Evolutionary conservation across 768 basidiomycete genomes (phyloP), one percentile per base, ranked within the genome.

Genomic region (Lanmaoa pseudosensibilis): DNA sequence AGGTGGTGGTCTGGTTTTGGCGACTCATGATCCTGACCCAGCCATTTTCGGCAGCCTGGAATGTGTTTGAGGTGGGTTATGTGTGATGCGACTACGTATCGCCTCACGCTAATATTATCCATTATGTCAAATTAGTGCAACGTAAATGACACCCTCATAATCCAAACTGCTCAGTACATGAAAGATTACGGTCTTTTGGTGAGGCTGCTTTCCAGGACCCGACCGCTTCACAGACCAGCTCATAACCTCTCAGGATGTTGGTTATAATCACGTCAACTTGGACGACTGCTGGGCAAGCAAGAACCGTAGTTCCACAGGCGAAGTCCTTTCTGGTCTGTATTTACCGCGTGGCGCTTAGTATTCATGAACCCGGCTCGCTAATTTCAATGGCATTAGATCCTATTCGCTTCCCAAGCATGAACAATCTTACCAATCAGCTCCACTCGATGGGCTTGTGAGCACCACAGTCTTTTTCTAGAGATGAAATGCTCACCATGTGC

Each of bases 261-360:
- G 85, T 0, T 87, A 86, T 65, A 76, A 77, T 47, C 74, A 82
- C 50, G 73, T 86, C 56, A 86, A 84, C 54, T 68, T 87, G 41
- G 85, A 87, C 56, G 85, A 86, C 55, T 87, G 85, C 60, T 87
- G 83, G 67, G 78, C 84, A 1, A 77, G 79, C 68, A 83, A 80
- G 67, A 68, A 80, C 46, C 77, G 85, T 41, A 81, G 68, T 50
- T 62, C 75, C 4, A 66, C 72, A 5, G 85, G 85, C 4, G 74
- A 83, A 60, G 77, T 87, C 23, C 74, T 83, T 47, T 82, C 81
- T 25, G 79, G 84, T 64, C 27, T 25, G 12, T 32, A 19, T 30
- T 50, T 36, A 1, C 23, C 16, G n/a, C 2, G 25, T 52, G 23
- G 21, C 8, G 8, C 15, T 10, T 27, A 13, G 3, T 21, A 32